Percentiles rank a stretch among this genome's conserved stretches.
Evolutionary conservation across 208 protist genomes (phyloP).

Genomic region (Leishmania arabica): DNA sequence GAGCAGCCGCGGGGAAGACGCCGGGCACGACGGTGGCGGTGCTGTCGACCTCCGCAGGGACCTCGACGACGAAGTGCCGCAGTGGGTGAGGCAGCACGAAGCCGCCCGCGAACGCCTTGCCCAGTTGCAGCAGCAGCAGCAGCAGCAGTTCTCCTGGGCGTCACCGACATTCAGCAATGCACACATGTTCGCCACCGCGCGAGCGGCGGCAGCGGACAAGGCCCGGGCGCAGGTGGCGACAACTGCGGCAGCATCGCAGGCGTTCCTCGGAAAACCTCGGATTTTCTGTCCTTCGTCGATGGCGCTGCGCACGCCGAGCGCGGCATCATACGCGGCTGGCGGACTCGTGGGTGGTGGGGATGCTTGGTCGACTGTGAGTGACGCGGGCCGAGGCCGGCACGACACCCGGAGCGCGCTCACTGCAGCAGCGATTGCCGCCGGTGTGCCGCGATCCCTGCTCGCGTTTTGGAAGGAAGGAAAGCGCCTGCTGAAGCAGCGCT

Average conservation of each 20-base stretch:
- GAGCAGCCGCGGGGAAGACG: neutral
- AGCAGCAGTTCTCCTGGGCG: neutral
- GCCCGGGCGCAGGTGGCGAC: neutral
- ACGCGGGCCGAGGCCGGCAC: neutral
- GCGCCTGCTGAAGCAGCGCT: conserved; percentile 33
- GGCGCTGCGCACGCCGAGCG: conserved; percentile 7
- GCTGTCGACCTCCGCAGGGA: conserved; percentile 9
- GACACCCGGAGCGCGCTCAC: neutral
- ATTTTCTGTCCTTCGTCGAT: conserved; percentile 25
- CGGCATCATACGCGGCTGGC: neutral
- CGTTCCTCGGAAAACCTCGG: conserved; percentile 18
- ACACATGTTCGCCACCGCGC: neutral
- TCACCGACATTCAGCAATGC: conserved; percentile 2
- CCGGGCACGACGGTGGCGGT: neutral
- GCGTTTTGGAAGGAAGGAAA: conserved; percentile 23
- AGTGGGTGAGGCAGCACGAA: conserved; percentile 24
- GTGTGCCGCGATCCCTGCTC: neutral
- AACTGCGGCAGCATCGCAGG: neutral
- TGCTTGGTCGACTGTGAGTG: neutral
- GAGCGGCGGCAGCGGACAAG: neutral
- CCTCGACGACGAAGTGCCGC: conserved; percentile 30
- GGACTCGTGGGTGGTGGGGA: neutral
- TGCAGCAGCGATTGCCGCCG: neutral
- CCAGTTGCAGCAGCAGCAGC: conserved; percentile 2
- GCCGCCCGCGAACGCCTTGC: conserved; percentile 10